Evolutionary conservation across 2,329 filamentous ascomycete genomes (phyloP), one percentile per base, ranked within the genome.

Genomic region (Botrytis hyacinthi): DNA sequence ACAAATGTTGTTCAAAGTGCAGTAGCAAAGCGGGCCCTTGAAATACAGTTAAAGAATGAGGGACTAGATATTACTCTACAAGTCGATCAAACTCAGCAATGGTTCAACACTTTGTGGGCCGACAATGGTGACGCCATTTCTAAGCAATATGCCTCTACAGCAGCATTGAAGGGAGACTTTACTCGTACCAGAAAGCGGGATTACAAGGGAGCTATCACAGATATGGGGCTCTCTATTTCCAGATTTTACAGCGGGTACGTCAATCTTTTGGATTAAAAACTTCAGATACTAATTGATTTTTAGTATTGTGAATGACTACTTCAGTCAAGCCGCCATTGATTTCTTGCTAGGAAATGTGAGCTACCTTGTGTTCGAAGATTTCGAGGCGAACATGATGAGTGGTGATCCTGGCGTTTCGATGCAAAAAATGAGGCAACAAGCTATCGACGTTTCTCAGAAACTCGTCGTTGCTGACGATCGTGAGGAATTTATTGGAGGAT

Each of bases 241-340:
- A 86, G 93, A 59, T 89, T 91, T 74, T 91, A 90, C 77, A 91
- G 88, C 73, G 89, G 89, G 89, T 91, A 82, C 80, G 87, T 79
- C 40, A 32, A 59, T n/a, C 14, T 35, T 35, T 29, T 65, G 5
- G 4, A 32, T 2, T 22, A 26, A 65, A 54, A 57, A 16, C n/a
- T 5, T 40, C 8, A 32, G 16, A 42, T 29, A 16, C 73, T 78
- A 70, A 77, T 62, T 22, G 37, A 12, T 29, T 51, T 42, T 12
- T 80, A 98, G 97, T 77, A 96, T 98, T 83, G 94, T 99, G 76
- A 97, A 97, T 78, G 96, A 99, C 83, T 98, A 97, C 82, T 98
- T 98, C 82, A 92, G 95, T 35, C 96, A 99, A 81, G 93, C 94
- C 0, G 93, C 93, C 69, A 97, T 99, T 76, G 96, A 99, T 81